Evolutionary conservation across 345 rosid genomes (phyloP), one percentile per base, ranked within the genome.

Genomic region (Eucalyptus coolabah): DNA sequence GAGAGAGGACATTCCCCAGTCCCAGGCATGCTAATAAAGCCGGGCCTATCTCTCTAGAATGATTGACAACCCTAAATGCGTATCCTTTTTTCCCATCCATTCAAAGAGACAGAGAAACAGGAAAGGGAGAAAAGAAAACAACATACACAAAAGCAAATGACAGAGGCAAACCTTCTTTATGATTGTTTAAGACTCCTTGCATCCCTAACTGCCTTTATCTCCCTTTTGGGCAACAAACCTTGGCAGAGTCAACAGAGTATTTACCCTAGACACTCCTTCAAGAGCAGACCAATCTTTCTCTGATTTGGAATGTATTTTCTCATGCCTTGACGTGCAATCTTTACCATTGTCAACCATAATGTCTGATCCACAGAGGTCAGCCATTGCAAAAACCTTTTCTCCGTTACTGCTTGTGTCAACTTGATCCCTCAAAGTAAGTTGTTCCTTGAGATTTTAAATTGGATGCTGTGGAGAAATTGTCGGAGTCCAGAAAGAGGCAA

Each of bases 231-330:
- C 97, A 80, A 94, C 95, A 91, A 97, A 95, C 95, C 98, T 96
- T 7, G 99, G 99, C 53, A 96, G 93, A 90, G 90, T 96, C 91
- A 96, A 82, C 32, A 98, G 95, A 34, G 99, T 96, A 92, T 96
- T 95, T 50, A 97, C 98, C 24, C 98, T 95, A 65, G 99, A 95
- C 19, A 95, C 99, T 88, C 99, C 99, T 93, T 96, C 97, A 6
- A 98, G 94, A 42, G 99, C 99, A n/a, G 97, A 98, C 94, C 98
- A 96, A 69, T 96, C 98, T 63, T 89, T 91, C 59, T 92, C 96
- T 42, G 40, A 72, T 54, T 93, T 96, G 51, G 86, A 65, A 89
- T 91, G 90, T 77, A 87, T 51, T 50, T 93, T 92, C 21, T 95
- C 96, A 8, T 93, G 92, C 91, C 91, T 92, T 63, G 87, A 83